These are phyloP conservation scores for Acanthamoeba triangularis DNA, from an alignment of 208 protist species.

Conservation along the genomic window DNA sequence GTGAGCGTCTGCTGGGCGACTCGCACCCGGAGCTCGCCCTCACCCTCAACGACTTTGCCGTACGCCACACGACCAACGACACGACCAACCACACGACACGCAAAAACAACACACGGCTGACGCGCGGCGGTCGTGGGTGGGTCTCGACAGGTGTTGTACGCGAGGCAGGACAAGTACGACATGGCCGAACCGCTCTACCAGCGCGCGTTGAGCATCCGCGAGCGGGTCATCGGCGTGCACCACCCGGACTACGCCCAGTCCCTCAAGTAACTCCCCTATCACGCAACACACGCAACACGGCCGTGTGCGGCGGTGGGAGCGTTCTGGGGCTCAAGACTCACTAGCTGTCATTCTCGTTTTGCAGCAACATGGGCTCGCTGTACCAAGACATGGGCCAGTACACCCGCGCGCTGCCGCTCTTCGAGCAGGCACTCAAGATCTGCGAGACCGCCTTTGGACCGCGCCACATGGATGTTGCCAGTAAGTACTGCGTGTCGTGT, in stretches of 20 bases:
- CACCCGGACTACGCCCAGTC: slow-evolving; percentile 65
- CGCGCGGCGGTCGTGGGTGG: no score
- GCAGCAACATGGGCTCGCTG: slow-evolving; percentile 19
- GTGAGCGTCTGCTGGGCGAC: slow-evolving; percentile 3
- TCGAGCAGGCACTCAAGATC: slow-evolving; percentile 37
- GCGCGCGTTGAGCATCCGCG: slow-evolving; percentile 33
- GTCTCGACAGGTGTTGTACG: slow-evolving; percentile 23
- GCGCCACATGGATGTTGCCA: slow-evolving; percentile 54
- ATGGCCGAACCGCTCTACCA: slow-evolving; percentile 55
- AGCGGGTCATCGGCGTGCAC: slow-evolving; percentile 33
- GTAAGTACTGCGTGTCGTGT: neutral
- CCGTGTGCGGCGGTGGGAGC: no score
- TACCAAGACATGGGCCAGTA: slow-evolving; percentile 70
- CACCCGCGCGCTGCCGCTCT: slow-evolving; percentile 45
- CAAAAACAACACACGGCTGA: no score
- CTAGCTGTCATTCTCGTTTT: neutral
- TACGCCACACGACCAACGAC: neutral
- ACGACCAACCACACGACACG: neutral
- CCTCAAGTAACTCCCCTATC: neutral
- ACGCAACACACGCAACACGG: neutral
- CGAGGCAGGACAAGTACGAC: slow-evolving; percentile 8
- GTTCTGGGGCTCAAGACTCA: neutral
- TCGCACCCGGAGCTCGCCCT: slow-evolving; percentile 51
- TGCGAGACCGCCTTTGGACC: slow-evolving; percentile 44
- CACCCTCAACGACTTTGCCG: slow-evolving; percentile 70